Percentiles rank a stretch among this genome's conserved stretches.
These are phyloP conservation scores for Botrytis galanthina DNA, from an alignment of 2,329 filamentous ascomycete species.

Conservation along the genomic window DNA sequence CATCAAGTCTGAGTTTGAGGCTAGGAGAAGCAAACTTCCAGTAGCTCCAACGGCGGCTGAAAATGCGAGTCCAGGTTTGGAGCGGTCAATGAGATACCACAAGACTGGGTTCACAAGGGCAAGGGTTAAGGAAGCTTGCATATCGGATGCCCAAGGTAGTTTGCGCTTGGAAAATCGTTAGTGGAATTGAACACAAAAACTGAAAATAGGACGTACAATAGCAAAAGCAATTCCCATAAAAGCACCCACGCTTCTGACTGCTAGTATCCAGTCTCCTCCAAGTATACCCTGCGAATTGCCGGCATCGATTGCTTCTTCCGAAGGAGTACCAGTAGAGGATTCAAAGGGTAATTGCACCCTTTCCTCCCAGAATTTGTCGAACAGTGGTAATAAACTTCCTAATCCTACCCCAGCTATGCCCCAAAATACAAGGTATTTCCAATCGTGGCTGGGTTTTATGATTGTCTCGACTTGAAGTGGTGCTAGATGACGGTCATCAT, in stretches of 20 bases:
- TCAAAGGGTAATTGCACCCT: background rate
- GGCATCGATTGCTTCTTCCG: constrained; percentile 29
- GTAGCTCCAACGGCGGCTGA: constrained; percentile 70
- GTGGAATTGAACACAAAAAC: constrained; percentile 21
- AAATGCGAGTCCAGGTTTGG: constrained; percentile 77
- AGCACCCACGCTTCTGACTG: constrained; percentile 66
- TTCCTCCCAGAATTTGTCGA: constrained; percentile 73
- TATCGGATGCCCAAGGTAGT: constrained; percentile 87
- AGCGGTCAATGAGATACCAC: constrained; percentile 95
- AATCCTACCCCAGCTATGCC: constrained; percentile 73
- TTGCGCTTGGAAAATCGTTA: constrained; percentile 59
- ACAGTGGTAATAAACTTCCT: constrained; percentile 78
- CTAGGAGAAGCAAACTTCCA: constrained; percentile 72
- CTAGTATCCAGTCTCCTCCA: constrained; percentile 71
- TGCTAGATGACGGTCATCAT: constrained; percentile 63
- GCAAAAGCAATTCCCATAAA: constrained; percentile 74
- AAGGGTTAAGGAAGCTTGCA: constrained; percentile 88
- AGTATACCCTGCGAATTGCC: constrained; percentile 37
- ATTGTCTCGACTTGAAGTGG: constrained; percentile 54
- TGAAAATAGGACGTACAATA: constrained; percentile 66
- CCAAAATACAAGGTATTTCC: constrained; percentile 77
- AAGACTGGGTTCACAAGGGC: constrained; percentile 88
- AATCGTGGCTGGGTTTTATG: constrained; percentile 48
- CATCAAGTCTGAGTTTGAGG: constrained; percentile 74
- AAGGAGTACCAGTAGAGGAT: constrained; percentile 13